Evolutionary conservation across 1,139 yeast genomes (phyloP).

Genomic region (Scheffersomyces cryptocercus): DNA sequence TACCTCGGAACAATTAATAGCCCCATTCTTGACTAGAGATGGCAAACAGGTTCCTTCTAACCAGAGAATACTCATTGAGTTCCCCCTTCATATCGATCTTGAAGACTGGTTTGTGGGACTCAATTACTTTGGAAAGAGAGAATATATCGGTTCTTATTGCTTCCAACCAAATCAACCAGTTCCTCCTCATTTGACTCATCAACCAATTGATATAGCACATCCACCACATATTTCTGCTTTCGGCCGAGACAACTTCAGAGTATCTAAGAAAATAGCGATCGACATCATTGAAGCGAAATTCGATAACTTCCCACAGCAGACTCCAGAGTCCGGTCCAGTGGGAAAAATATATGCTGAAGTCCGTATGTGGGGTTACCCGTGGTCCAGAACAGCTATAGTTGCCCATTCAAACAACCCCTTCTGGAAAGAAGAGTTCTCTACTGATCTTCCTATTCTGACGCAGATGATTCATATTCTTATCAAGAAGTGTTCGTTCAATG

Average conservation of each 20-base stretch:
- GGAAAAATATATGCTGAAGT: slow-evolving; percentile 61
- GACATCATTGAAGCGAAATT: slow-evolving; percentile 73
- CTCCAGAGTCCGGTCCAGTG: slow-evolving; percentile 7
- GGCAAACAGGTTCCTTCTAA: slow-evolving; percentile 34
- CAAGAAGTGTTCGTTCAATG: slow-evolving; percentile 35
- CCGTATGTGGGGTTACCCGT: slow-evolving; percentile 64
- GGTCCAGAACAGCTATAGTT: slow-evolving; percentile 70
- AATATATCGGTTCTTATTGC: slow-evolving; percentile 44
- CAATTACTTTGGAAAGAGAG: slow-evolving; percentile 65
- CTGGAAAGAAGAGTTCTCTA: slow-evolving; percentile 68
- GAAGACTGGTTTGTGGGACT: slow-evolving; percentile 86
- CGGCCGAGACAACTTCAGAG: slow-evolving; percentile 46
- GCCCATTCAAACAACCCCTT: slow-evolving; percentile 54
- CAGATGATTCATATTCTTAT: slow-evolving; percentile 54
- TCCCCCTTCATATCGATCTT: slow-evolving; percentile 68
- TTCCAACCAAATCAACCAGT: slow-evolving; percentile 1
- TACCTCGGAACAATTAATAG: slow-evolving; percentile 18
- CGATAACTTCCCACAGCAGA: slow-evolving; percentile 19
- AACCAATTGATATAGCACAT: background rate
- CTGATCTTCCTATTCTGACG: slow-evolving; percentile 58
- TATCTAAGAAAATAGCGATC: slow-evolving; percentile 53
- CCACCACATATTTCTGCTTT: slow-evolving; percentile 20
- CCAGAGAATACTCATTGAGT: slow-evolving; percentile 56
- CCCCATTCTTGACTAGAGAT: slow-evolving; percentile 32
- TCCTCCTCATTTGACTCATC: background rate